Evolutionary conservation across 106 monocot genomes (phyloP).

Genomic region (Vanilla planifolia): DNA sequence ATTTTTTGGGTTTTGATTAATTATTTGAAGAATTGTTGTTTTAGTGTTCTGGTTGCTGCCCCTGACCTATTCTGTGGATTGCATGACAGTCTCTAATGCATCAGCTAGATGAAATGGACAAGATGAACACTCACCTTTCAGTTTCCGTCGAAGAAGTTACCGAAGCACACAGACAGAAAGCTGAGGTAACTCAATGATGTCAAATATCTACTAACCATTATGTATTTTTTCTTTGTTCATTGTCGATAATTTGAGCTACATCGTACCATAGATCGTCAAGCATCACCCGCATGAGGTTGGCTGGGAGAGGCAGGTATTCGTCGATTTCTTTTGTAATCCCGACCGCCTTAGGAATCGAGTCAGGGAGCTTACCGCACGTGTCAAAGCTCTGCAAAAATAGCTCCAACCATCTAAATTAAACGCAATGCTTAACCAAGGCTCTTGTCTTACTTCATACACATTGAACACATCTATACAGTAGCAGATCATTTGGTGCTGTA

Average conservation of each 20-base stretch:
- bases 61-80: too few relatives aligned
- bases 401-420: background rate
- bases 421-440: too few relatives aligned
- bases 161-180: conserved; percentile 73
- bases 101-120: conserved; percentile 96
- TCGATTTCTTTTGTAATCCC: conserved; percentile 95
- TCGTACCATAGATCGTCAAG: conserved; percentile 81
- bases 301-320: conserved; percentile 88
- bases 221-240: background rate
- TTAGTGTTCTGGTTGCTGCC: too few relatives aligned
- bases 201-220: background rate
- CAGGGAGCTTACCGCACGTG: conserved; percentile 63
- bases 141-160: conserved; percentile 87
- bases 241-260: too few relatives aligned
- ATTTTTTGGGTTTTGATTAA: too few relatives aligned
- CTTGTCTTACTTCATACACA: too few relatives aligned
- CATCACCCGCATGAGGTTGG: conserved; percentile 84
- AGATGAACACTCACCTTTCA: conserved; percentile 77
- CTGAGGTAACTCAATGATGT: conserved; percentile 48
- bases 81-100: conserved; percentile 50
- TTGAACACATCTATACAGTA: too few relatives aligned
- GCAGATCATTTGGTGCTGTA: too few relatives aligned
- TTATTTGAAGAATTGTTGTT: too few relatives aligned
- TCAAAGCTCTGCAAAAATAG: conserved; percentile 56
- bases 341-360: conserved; percentile 87